Evolutionary conservation across 345 rosid species (phyloP).

Genomic region (Dovyalis caffra): DNA sequence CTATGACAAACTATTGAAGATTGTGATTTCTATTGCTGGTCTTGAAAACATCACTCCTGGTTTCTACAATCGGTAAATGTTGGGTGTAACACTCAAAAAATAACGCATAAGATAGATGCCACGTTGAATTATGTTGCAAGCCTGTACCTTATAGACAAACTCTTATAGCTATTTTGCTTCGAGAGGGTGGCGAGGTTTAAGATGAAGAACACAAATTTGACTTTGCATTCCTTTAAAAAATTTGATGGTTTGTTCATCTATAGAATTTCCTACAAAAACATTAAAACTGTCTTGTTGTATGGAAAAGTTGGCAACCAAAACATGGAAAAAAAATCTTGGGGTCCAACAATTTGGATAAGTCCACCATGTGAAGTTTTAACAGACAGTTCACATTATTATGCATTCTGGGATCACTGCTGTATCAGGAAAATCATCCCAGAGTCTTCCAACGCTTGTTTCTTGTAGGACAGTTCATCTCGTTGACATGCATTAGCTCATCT

Average conservation of each 20-base stretch:
- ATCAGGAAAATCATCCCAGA: not conserved
- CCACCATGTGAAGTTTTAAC: not conserved
- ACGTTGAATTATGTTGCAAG: not conserved
- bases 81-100: not conserved
- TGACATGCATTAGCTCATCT: not conserved
- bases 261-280: too few species aligned
- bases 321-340: too few species aligned
- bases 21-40: not conserved
- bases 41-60: not conserved
- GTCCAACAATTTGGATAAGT: not conserved
- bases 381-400: not conserved
- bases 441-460: not conserved
- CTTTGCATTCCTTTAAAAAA: too few species aligned
- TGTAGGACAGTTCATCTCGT: constrained; percentile 5
- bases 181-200: too few species aligned
- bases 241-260: too few species aligned
- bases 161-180: too few species aligned
- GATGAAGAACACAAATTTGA: too few species aligned
- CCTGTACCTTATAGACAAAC: too few species aligned
- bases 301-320: too few species aligned
- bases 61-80: not conserved
- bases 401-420: not conserved
- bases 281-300: not conserved
- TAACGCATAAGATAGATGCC: not conserved
- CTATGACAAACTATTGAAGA: not conserved